These are phyloP conservation scores for Prosopis cineraria DNA, from an alignment of 306 rosid genomes.

Conservation along the genomic window DNA sequence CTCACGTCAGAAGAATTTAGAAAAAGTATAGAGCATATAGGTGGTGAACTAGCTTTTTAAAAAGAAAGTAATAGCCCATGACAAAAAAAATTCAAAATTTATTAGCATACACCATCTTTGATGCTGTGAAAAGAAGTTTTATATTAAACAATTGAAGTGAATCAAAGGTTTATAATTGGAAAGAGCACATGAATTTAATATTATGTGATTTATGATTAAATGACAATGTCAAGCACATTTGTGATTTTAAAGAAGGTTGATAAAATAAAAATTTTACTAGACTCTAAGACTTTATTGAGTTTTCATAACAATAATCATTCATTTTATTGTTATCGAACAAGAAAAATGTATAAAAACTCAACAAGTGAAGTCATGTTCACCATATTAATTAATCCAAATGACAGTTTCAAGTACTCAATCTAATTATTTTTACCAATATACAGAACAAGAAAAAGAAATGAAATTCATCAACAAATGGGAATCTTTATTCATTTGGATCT, in stretches of 20 bases:
- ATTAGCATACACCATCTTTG: too few relatives aligned
- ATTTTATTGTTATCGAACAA: not conserved
- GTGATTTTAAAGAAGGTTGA: not conserved
- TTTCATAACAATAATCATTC: not conserved
- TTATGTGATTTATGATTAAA: not conserved
- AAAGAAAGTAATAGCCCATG: too few relatives aligned
- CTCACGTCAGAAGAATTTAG: too few relatives aligned
- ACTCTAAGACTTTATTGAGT: not conserved
- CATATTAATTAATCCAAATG: not conserved
- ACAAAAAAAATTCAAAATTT: too few relatives aligned
- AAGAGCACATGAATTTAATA: not conserved
- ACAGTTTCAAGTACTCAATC: not conserved
- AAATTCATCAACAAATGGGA: too few relatives aligned
- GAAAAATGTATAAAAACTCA: too few relatives aligned
- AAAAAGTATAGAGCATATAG: too few relatives aligned
- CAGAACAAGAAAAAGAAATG: not conserved
- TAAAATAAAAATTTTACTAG: too few relatives aligned
- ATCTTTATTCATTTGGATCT: too few relatives aligned
- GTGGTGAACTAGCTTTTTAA: too few relatives aligned
- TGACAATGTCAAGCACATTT: not conserved
- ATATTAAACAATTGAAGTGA: not conserved
- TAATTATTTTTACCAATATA: not conserved
- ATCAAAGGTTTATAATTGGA: too few relatives aligned
- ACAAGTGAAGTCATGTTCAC: not conserved
- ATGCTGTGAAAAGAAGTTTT: too few relatives aligned